Percentiles rank a stretch among this genome's conserved stretches.
Evolutionary conservation across 1,139 yeast genomes (phyloP).

Genomic region (Scheffersomyces quercinus): DNA sequence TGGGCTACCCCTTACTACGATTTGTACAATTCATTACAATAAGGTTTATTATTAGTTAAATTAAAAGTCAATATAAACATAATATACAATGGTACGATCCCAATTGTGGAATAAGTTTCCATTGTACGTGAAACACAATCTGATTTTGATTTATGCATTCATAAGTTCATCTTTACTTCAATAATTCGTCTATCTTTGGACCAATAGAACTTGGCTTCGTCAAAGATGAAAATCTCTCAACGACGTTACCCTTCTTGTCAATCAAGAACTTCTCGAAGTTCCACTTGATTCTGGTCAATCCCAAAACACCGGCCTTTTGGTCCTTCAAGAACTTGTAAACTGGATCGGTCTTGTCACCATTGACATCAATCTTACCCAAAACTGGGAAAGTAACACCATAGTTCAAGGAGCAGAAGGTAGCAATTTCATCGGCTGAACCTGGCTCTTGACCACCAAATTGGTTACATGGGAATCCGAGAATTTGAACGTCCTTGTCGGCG

Average conservation of each 20-base stretch:
- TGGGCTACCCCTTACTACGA: too few relatives aligned
- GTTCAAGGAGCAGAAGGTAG: conserved; percentile 41
- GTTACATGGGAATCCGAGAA: conserved; percentile 84
- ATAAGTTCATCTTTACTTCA: conserved; percentile 12
- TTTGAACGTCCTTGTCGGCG: conserved; percentile 70
- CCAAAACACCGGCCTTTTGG: conserved; percentile 44
- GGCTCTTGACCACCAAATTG: conserved; percentile 66
- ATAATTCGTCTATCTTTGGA: conserved; percentile 41
- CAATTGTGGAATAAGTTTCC: too few relatives aligned
- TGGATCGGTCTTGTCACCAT: conserved; percentile 79
- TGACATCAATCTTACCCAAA: conserved; percentile 83
- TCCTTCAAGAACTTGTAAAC: conserved; percentile 76
- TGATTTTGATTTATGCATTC: too few relatives aligned
- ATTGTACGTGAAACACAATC: too few relatives aligned
- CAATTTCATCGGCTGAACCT: conserved; percentile 42
- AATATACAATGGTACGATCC: too few relatives aligned
- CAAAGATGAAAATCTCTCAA: conserved; percentile 36
- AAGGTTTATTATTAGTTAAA: too few relatives aligned
- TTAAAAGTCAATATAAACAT: too few relatives aligned
- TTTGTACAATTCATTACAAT: too few relatives aligned
- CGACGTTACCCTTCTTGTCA: conserved; percentile 47
- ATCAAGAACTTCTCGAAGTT: conserved; percentile 52
- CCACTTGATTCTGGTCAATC: conserved; percentile 50
- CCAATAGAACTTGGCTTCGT: conserved; percentile 42
- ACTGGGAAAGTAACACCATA: conserved; percentile 78